Percentiles rank a stretch among this genome's conserved stretches.
Evolutionary conservation across 2,329 filamentous ascomycete genomes (phyloP).

Genomic region (Penicillium sclerotiorum): DNA sequence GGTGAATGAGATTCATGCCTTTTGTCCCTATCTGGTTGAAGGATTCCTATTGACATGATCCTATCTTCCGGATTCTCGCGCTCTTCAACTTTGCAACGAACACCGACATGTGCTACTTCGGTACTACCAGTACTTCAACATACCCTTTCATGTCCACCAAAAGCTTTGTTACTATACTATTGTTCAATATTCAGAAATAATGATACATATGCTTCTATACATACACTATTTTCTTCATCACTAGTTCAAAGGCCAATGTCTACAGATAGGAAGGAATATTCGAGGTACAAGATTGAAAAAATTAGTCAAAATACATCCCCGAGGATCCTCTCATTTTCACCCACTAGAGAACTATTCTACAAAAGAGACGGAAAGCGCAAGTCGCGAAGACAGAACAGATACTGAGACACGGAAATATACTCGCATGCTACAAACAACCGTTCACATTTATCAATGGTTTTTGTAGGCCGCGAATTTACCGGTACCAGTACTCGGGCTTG

Average conservation of each 20-base stretch:
- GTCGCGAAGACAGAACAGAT: conserved; percentile 24
- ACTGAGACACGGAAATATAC: conserved; percentile 22
- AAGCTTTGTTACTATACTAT: too few relatives aligned
- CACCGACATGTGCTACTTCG: too few relatives aligned
- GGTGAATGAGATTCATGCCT: conserved; percentile 33
- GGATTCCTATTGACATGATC: background rate
- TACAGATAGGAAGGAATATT: too few relatives aligned
- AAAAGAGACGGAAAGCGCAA: conserved; percentile 25
- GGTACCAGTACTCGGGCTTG: conserved; percentile 89
- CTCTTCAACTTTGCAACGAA: too few relatives aligned
- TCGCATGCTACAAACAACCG: conserved; percentile 15
- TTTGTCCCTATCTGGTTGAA: background rate
- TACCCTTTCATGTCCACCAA: background rate
- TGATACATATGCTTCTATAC: too few relatives aligned
- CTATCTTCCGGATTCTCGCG: background rate
- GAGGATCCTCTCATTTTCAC: conserved; percentile 29
- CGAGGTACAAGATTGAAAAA: conserved; percentile 4
- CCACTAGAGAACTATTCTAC: conserved; percentile 33
- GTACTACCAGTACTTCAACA: conserved; percentile 1
- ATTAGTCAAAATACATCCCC: conserved; percentile 21
- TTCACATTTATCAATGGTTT: conserved; percentile 22
- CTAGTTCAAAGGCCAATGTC: too few relatives aligned
- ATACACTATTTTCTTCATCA: too few relatives aligned
- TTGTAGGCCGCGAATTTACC: conserved; percentile 38
- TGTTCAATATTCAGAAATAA: too few relatives aligned